Evolutionary conservation across 768 basidiomycete species (phyloP).

Genomic region (Boletales sp.): DNA sequence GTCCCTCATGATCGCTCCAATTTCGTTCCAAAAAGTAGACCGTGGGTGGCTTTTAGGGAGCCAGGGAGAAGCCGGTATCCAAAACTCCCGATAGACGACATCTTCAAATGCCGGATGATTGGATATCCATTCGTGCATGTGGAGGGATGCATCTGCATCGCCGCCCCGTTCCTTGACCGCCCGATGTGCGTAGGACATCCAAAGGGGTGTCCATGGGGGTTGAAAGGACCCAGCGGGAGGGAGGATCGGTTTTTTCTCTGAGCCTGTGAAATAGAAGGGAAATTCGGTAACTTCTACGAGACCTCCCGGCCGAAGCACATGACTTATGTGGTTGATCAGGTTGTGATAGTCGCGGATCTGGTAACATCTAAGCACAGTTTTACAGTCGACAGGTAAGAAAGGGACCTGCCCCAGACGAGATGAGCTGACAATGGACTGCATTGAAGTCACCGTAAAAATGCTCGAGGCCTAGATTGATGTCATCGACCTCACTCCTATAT

Average conservation of each 20-base stretch:
- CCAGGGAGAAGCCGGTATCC: slow-evolving; percentile 60
- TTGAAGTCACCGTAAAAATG: slow-evolving; percentile 80
- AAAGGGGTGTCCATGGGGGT: slow-evolving; percentile 59
- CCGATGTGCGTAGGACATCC: slow-evolving; percentile 52
- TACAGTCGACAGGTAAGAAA: slow-evolving; percentile 7
- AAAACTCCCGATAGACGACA: slow-evolving; percentile 55
- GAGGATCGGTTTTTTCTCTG: slow-evolving; percentile 42
- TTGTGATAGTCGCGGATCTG: slow-evolving; percentile 67
- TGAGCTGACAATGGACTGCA: slow-evolving; percentile 68
- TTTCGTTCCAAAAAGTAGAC: slow-evolving; percentile 35
- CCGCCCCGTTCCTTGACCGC: slow-evolving; percentile 60
- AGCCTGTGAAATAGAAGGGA: slow-evolving; percentile 62
- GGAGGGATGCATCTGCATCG: slow-evolving; percentile 56
- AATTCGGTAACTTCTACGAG: slow-evolving; percentile 65
- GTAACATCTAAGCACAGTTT: slow-evolving; percentile 11
- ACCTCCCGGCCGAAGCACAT: slow-evolving; percentile 67
- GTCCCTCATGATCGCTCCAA: slow-evolving; percentile 50
- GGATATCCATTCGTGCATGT: slow-evolving; percentile 52
- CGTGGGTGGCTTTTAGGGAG: slow-evolving; percentile 20
- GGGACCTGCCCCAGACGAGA: slow-evolving; percentile 67
- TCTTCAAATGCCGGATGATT: slow-evolving; percentile 57
- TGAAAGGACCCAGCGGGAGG: slow-evolving; percentile 39
- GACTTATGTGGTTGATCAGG: slow-evolving; percentile 64
- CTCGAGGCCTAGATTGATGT: slow-evolving; percentile 80
- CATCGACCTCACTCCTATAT: slow-evolving; percentile 75